A percentile compares a stretch with the other conserved stretches of the same genome.
phyloP scores from a whole-genome alignment of 371 early-diverging fungal genomes.

The Circinella umbellata region DNA sequence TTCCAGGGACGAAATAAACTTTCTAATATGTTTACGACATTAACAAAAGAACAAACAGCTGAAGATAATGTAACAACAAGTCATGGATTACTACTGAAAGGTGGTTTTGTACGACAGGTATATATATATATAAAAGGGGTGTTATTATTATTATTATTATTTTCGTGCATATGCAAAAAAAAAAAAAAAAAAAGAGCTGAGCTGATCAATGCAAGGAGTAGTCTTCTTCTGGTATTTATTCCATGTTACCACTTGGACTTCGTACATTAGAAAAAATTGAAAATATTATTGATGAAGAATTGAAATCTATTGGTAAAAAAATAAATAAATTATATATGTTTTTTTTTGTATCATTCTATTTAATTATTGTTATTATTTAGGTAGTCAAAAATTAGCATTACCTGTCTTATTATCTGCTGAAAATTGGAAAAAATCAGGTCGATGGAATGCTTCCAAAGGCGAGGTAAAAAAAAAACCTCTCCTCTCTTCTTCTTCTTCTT shows the following conservation, averaged over 20 bases:
- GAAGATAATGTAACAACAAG: conserved; percentile 5
- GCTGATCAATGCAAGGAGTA: conserved; percentile 17
- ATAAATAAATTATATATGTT: too few species aligned
- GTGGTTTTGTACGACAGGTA: conserved; percentile 13
- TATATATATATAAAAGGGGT: too few species aligned
- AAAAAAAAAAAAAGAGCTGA: neutral
- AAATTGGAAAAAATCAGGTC: conserved; percentile 79
- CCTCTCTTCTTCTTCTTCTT: neutral
- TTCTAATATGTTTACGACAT: conserved; percentile 15
- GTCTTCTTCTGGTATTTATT: conserved; percentile 84
- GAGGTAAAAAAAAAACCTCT: conserved; percentile 50
- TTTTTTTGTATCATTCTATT: neutral
- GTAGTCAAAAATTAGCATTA: conserved; percentile 77
- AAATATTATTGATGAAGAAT: conserved; percentile 79
- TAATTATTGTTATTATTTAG: too few species aligned
- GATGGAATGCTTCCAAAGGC: conserved; percentile 74
- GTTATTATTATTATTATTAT: too few species aligned
- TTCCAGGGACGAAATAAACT: conserved; percentile 16
- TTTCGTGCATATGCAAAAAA: too few species aligned
- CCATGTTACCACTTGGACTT: conserved; percentile 80
- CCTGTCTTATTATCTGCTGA: conserved; percentile 72
- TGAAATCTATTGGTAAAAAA: conserved; percentile 66
- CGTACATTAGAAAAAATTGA: conserved; percentile 78
- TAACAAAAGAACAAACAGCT: conserved; percentile 14
- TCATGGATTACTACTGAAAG: conserved; percentile 9